Percentiles rank a stretch among this genome's conserved stretches.
Conservation (phyloP, 1,284 basidiomycete species). For the Irpex sp. region DNA sequence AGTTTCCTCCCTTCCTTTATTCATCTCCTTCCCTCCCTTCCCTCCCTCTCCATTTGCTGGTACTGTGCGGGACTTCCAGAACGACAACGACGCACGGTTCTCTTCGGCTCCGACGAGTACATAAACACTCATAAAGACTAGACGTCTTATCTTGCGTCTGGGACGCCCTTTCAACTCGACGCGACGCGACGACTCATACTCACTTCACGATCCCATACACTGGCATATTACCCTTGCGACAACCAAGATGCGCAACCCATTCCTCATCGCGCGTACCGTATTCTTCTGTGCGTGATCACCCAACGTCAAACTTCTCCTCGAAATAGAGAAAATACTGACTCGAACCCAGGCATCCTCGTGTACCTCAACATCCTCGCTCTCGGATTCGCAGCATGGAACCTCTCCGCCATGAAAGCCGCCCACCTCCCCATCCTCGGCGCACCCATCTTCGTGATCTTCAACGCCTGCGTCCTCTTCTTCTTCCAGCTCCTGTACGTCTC, state of each 20-base stretch:
- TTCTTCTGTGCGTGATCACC: constrained; percentile 46
- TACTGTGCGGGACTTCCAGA: too few relatives aligned
- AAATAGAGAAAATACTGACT: too few relatives aligned
- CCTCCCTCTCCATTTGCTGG: too few relatives aligned
- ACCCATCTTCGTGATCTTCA: constrained; percentile 49
- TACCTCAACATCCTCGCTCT: constrained; percentile 50
- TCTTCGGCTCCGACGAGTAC: too few relatives aligned
- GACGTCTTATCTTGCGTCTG: constrained; percentile 9
- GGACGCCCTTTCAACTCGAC: not conserved
- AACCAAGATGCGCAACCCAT: constrained; percentile 31
- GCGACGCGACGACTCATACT: not conserved
- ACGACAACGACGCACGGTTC: too few relatives aligned
- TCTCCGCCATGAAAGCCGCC: constrained; percentile 34
- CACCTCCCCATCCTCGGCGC: constrained; percentile 39
- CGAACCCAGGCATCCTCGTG: constrained; percentile 42
- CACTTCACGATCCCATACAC: constrained; percentile 14
- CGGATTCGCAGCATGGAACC: constrained; percentile 57
- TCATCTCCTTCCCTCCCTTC: not conserved
- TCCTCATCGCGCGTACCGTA: constrained; percentile 54
- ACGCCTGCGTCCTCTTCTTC: constrained; percentile 41
- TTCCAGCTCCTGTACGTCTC: constrained; percentile 38
- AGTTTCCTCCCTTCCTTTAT: not conserved
- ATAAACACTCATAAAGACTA: not conserved
- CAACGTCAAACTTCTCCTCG: not conserved
- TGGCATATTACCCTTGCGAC: not conserved